A percentile compares a stretch with the other conserved stretches of the same genome.
Evolutionary conservation across 768 basidiomycete species (phyloP).

Genomic region (Lactarius vividus): DNA sequence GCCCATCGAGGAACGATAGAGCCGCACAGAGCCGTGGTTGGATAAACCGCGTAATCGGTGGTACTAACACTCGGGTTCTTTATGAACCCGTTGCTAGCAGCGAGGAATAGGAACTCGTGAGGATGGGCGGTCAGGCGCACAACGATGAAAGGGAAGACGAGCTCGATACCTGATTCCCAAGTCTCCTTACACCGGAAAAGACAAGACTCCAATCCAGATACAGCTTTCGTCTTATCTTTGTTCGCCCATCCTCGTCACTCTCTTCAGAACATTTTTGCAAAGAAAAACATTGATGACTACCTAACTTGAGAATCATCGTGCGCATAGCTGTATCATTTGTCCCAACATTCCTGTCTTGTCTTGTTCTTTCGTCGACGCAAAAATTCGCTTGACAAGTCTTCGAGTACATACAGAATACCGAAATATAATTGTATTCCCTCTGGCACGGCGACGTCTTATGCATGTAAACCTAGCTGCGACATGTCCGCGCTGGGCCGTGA

Average conservation of each 20-base stretch:
- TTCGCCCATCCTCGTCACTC: conserved; percentile 22
- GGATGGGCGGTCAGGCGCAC: conserved; percentile 42
- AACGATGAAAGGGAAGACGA: conserved; percentile 33
- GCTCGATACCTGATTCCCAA: conserved; percentile 11
- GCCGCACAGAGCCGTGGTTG: conserved; percentile 39
- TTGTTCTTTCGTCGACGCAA: neutral
- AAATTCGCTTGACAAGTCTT: neutral
- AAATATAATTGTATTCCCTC: conserved; percentile 5
- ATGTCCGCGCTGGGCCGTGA: conserved; percentile 33
- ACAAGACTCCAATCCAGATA: neutral
- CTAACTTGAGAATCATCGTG: conserved; percentile 6
- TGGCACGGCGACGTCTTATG: neutral
- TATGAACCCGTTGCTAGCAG: conserved; percentile 49
- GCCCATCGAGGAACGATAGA: conserved; percentile 31
- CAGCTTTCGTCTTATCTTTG: conserved; percentile 19
- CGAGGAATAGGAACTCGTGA: conserved; percentile 58
- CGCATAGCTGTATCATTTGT: neutral
- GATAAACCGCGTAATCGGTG: conserved; percentile 50
- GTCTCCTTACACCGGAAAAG: conserved; percentile 4
- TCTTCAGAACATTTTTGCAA: conserved; percentile 1
- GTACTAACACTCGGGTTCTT: conserved; percentile 37
- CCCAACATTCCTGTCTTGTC: neutral
- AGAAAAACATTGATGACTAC: neutral
- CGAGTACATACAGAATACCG: neutral
- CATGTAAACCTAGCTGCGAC: conserved; percentile 5